Evolutionary conservation across 2,329 filamentous ascomycete genomes (phyloP), one percentile per base, ranked within the genome.

Genomic region (Stachybotrys elegans): DNA sequence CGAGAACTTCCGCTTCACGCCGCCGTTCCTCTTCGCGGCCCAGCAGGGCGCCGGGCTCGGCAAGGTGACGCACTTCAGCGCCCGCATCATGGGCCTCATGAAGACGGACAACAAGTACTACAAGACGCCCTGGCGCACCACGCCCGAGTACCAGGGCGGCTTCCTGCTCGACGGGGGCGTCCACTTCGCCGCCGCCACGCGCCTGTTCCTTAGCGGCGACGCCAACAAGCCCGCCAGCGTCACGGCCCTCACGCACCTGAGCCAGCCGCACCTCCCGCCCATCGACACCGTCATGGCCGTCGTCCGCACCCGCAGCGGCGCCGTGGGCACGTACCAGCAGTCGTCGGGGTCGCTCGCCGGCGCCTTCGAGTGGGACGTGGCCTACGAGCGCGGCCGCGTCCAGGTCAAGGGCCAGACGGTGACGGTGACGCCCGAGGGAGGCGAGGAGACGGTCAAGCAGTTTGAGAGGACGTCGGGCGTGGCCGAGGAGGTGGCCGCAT

Each of bases 161-260:
- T 90, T 89, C 58, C 61, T 90, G 43, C 76, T 91, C 3, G 86
- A 91, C 56, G 84, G 79, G 13, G 86, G 87, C 35, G 84, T 91
- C 21, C 87, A 91, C 61, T 83, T 79, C 48, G 69, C 82, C 6
- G 86, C 86, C 7, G 81, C 67, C 0, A 71, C 83, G 40, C 70
- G 86, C 14, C 60, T 77, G 23, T 57, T 91, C 34, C 66, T 89
- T 3, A 48, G 63, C 1, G 66, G 68, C 4, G 66, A 68, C 14
- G 60, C 74, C 38, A n/a, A n/a, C n/a, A 64, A 71, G 14, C 49
- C 76, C 22, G 61, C 65, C 12, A 67, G 63, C 25, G 62, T 84
- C 4, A 68, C 70, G 16, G 80, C 80, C 1, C 77, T 78, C 47
- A 79, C 80, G 1, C 56, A 66, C 4, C 73, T 78, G 51, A 62